A percentile compares a stretch with the other conserved stretches of the same genome.
These are phyloP conservation scores for Triadica sebifera DNA, from an alignment of 345 rosid genomes.

Conservation along the genomic window DNA sequence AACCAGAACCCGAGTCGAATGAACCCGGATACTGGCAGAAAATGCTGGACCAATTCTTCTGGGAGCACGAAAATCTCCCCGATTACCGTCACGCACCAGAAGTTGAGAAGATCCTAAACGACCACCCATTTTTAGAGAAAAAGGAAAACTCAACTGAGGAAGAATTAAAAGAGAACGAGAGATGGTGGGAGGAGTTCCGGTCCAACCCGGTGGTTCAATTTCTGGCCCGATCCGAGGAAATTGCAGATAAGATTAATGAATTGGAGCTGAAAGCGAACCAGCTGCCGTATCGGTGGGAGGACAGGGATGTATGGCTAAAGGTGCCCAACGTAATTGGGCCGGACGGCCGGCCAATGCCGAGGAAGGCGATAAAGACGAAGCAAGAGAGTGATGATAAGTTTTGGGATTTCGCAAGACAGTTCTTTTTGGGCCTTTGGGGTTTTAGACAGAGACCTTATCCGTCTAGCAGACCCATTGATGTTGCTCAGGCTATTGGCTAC, in stretches of 20 bases:
- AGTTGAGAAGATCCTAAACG: constrained; percentile 62
- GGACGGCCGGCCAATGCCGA: constrained; percentile 89
- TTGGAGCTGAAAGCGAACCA: constrained; percentile 57
- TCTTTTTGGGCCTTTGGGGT: constrained; percentile 89
- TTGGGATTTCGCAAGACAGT: constrained; percentile 84
- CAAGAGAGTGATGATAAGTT: constrained; percentile 86
- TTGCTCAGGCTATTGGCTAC: constrained; percentile 90
- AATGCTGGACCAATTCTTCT: constrained; percentile 60
- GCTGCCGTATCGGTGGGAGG: constrained; percentile 62
- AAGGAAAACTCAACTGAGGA: constrained; percentile 67
- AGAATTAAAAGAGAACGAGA: constrained; percentile 62
- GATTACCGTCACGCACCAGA: constrained; percentile 74
- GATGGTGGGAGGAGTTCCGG: constrained; percentile 66
- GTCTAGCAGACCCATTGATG: constrained; percentile 71
- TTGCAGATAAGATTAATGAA: constrained; percentile 55
- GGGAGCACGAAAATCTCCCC: constrained; percentile 76
- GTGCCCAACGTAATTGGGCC: constrained; percentile 68
- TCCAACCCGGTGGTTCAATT: constrained; percentile 70
- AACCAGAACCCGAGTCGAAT: constrained; percentile 18
- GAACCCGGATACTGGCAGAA: constrained; percentile 43
- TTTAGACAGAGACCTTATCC: constrained; percentile 88
- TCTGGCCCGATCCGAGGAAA: constrained; percentile 56
- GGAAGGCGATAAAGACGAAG: constrained; percentile 66
- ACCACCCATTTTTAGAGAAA: constrained; percentile 56
- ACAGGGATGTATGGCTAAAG: constrained; percentile 65